Evolutionary conservation across 2,329 filamentous ascomycete genomes (phyloP).

Genomic region (Didymella glomerata): DNA sequence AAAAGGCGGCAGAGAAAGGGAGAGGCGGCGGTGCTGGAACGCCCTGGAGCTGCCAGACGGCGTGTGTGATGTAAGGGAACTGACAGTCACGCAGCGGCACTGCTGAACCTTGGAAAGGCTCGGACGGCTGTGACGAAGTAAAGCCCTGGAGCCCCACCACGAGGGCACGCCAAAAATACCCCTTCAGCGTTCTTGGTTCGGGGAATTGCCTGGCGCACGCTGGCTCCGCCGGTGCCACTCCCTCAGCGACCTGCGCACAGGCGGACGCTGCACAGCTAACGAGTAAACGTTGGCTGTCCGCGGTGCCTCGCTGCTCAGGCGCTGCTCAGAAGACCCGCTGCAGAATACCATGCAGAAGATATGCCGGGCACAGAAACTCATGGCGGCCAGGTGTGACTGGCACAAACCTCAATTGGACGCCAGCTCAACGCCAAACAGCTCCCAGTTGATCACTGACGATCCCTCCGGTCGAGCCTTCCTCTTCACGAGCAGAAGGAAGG

Average conservation of each 20-base stretch:
- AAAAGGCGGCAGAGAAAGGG: conserved; percentile 21
- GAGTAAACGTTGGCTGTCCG: conserved; percentile 1
- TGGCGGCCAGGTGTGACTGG: conserved; percentile 16
- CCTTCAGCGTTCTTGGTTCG: conserved; percentile 28
- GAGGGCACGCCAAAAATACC: conserved; percentile 34
- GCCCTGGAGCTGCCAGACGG: conserved; percentile 19
- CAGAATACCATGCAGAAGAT: conserved; percentile 10
- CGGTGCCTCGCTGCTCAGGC: conserved; percentile 5
- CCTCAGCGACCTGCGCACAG: conserved; percentile 13
- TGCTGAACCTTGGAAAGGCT: conserved; percentile 26
- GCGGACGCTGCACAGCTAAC: conserved; percentile 8
- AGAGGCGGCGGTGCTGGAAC: conserved; percentile 14
- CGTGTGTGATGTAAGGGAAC: conserved; percentile 26
- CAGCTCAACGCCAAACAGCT: conserved; percentile 3
- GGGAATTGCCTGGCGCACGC: conserved; percentile 26
- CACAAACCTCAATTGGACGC: conserved; percentile 14
- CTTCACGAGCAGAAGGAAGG: conserved; percentile 24
- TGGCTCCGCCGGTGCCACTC: conserved; percentile 21
- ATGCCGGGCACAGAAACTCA: conserved; percentile 11
- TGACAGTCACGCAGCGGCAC: conserved; percentile 19
- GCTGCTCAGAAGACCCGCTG: conserved; percentile 3
- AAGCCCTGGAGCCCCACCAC: conserved; percentile 25
- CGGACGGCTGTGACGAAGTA: conserved; percentile 27
- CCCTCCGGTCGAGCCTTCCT: conserved; percentile 22
- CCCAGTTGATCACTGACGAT: conserved; percentile 24